Evolutionary conservation across 1,139 yeast genomes (phyloP).

Genomic region (Yamadazyma spencermartinsiae): DNA sequence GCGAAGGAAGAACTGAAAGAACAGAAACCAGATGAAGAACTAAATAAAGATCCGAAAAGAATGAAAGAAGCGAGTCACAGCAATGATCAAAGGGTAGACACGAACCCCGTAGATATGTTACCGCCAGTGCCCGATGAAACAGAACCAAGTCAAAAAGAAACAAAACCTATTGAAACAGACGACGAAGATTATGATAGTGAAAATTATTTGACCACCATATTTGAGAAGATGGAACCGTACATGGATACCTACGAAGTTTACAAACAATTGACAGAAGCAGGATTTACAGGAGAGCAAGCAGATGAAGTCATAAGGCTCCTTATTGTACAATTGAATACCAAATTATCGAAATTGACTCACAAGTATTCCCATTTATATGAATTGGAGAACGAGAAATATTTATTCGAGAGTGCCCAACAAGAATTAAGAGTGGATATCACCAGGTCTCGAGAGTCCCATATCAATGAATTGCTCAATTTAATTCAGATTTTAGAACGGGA

Average conservation of each 20-base stretch:
- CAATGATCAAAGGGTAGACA: neutral
- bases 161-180: neutral
- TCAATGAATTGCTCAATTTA: conserved; percentile 66
- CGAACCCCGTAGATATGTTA: too few species aligned
- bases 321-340: conserved; percentile 49
- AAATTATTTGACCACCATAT: conserved; percentile 33
- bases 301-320: conserved; percentile 52
- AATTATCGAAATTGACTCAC: conserved; percentile 57
- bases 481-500: conserved; percentile 74
- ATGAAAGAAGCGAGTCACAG: neutral
- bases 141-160: neutral
- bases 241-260: conserved; percentile 52
- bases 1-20: neutral
- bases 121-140: neutral
- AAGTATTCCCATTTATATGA: conserved; percentile 67
- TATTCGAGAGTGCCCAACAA: conserved; percentile 91
- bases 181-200: conserved; percentile 13
- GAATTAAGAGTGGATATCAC: conserved; percentile 82
- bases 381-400: conserved; percentile 79
- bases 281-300: conserved; percentile 57
- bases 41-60: neutral
- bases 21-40: neutral
- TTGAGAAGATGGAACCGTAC: conserved; percentile 49
- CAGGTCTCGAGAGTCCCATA: conserved; percentile 68
- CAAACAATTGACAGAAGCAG: conserved; percentile 39